Percentiles rank a stretch among this genome's conserved stretches.
Conservation (phyloP, 306 rosid species). For the Pyrus communis region DNA sequence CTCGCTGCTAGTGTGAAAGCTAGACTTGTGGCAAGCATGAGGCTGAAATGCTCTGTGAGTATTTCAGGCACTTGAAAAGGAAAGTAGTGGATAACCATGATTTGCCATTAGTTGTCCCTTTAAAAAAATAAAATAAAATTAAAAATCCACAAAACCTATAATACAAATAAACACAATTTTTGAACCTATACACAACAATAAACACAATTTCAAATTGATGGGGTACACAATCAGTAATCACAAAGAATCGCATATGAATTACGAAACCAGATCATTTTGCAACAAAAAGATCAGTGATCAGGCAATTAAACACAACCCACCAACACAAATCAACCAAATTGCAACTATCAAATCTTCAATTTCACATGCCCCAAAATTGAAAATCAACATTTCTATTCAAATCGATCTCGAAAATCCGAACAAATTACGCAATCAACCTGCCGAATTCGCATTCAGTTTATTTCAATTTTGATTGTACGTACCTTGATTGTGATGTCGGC, state of each 20-base stretch:
- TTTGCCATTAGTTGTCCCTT: too few relatives aligned
- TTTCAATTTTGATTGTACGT: background rate
- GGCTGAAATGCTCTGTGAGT: too few relatives aligned
- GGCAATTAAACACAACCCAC: background rate
- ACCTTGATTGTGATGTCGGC: conserved; percentile 89
- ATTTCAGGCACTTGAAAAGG: too few relatives aligned
- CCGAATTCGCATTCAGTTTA: background rate
- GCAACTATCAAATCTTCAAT: background rate
- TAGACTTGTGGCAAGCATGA: too few relatives aligned
- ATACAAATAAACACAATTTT: too few relatives aligned
- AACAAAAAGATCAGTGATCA: background rate
- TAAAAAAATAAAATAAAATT: too few relatives aligned
- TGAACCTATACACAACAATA: too few relatives aligned
- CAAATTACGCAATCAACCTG: background rate
- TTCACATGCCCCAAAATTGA: background rate
- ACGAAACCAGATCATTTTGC: background rate
- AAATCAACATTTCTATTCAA: background rate
- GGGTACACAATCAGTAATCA: background rate
- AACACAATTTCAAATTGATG: background rate
- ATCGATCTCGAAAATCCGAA: background rate
- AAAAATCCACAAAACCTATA: too few relatives aligned
- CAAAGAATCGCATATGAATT: background rate
- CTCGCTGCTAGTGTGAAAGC: too few relatives aligned
- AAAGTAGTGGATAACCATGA: too few relatives aligned
- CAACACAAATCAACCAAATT: background rate